Conservation (phyloP, 352 stramenopile species). For the Phytophthora idaei region DNA sequence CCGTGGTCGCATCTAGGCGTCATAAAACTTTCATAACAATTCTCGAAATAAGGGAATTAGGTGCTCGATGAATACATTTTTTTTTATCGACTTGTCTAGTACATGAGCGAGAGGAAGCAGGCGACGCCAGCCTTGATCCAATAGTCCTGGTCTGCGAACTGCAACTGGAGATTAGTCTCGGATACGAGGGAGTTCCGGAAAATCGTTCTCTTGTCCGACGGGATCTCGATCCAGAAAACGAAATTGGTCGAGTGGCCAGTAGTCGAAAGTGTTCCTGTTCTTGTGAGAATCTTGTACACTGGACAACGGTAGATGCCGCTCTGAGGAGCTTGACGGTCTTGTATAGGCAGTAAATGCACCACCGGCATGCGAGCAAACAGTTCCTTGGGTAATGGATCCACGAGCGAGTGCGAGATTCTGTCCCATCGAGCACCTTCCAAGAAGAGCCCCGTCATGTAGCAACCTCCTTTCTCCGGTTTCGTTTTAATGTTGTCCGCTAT, state of each 20-base stretch:
- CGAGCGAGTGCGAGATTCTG: slow-evolving; percentile 67
- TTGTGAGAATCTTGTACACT: slow-evolving; percentile 95
- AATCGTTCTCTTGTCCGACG: slow-evolving; percentile 76
- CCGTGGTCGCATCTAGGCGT: slow-evolving; percentile 24
- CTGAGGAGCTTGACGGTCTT: slow-evolving; percentile 77
- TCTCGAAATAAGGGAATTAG: neutral
- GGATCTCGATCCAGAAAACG: slow-evolving; percentile 97
- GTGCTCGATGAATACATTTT: slow-evolving; percentile 1
- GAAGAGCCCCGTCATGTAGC: slow-evolving; percentile 92
- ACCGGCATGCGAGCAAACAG: slow-evolving; percentile 93
- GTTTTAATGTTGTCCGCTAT: slow-evolving; percentile 54
- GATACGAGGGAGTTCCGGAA: slow-evolving; percentile 92
- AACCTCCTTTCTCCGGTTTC: slow-evolving; percentile 74
- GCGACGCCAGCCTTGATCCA: slow-evolving; percentile 97
- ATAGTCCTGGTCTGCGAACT: slow-evolving; percentile 92
- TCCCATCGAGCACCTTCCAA: slow-evolving; percentile 93
- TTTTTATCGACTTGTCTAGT: slow-evolving; percentile 47
- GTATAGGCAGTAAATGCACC: slow-evolving; percentile 84
- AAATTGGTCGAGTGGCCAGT: slow-evolving; percentile 98
- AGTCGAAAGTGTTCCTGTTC: slow-evolving; percentile 93
- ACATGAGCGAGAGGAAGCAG: slow-evolving; percentile 93
- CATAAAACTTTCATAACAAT: slow-evolving; percentile 24
- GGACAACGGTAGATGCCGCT: slow-evolving; percentile 93
- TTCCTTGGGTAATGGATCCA: slow-evolving; percentile 91
- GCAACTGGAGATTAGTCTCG: slow-evolving; percentile 92